Evolutionary conservation across 2,329 filamentous ascomycete species (phyloP).

Genomic region (Clarireedia homoeocarpa): DNA sequence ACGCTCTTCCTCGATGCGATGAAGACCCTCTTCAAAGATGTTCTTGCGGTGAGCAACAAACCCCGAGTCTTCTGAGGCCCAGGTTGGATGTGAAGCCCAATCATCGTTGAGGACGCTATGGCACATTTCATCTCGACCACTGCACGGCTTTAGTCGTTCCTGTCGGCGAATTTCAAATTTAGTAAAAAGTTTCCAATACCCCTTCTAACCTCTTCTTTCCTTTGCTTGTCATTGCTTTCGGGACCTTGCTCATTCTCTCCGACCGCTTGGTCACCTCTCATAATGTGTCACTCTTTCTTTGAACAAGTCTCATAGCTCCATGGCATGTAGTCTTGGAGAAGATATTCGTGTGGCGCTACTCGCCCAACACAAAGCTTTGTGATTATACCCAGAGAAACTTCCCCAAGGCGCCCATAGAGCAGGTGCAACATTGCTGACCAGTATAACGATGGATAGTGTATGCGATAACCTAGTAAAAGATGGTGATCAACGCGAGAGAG

Average conservation of each 20-base stretch:
- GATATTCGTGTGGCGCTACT: background rate
- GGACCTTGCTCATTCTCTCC: background rate
- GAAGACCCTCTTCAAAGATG: conserved; percentile 84
- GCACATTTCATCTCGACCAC: conserved; percentile 90
- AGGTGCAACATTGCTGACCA: no score
- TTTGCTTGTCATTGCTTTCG: background rate
- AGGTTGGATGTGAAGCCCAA: conserved; percentile 97
- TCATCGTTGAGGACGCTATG: conserved; percentile 91
- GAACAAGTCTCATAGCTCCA: background rate
- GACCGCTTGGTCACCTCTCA: background rate
- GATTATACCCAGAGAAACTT: no score
- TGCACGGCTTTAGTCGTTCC: conserved; percentile 86
- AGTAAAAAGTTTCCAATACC: background rate
- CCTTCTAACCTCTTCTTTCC: background rate
- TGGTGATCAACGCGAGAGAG: no score
- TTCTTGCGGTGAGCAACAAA: conserved; percentile 99
- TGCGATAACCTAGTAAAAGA: no score
- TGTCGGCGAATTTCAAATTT: conserved; percentile 21
- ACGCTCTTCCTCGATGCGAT: conserved; percentile 94
- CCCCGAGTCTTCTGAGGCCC: conserved; percentile 95
- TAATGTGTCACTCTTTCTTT: background rate
- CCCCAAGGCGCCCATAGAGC: no score
- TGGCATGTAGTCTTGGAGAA: background rate
- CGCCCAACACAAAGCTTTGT: background rate
- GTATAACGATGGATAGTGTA: no score